Evolutionary conservation across 257 asterid genomes (phyloP).

Genomic region (Solanum chiquidenum): DNA sequence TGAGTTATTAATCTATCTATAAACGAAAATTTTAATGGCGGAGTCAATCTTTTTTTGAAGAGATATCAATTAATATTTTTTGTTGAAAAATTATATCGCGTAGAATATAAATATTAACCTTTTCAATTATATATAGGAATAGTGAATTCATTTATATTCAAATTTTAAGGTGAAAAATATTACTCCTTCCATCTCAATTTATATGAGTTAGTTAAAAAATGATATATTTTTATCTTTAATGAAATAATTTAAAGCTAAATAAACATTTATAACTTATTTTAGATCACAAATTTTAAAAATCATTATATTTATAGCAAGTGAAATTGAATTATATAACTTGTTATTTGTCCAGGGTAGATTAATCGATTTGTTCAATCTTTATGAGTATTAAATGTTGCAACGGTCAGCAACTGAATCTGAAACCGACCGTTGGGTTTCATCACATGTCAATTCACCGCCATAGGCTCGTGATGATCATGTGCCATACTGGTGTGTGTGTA

Average conservation of each 20-base stretch:
- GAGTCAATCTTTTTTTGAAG: neutral
- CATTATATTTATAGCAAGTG: too few species aligned
- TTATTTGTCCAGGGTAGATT: too few species aligned
- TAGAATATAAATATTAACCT: neutral
- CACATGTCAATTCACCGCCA: neutral
- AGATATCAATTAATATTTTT: neutral
- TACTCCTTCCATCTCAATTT: accelerated
- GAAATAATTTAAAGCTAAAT: too few species aligned
- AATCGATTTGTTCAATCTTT: neutral
- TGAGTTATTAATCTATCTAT: neutral
- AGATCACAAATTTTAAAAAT: too few species aligned
- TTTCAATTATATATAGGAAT: too few species aligned
- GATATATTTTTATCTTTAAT: too few species aligned
- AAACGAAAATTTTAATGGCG: neutral
- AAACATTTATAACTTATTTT: too few species aligned
- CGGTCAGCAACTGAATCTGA: constrained; percentile 28
- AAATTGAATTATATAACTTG: neutral
- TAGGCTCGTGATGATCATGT: constrained; percentile 2
- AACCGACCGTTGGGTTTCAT: constrained; percentile 29
- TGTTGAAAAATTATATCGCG: too few species aligned
- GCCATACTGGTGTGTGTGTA: neutral
- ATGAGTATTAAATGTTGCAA: constrained; percentile 11
- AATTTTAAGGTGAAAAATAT: neutral
- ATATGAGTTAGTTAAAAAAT: too few species aligned
- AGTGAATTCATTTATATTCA: neutral